Evolutionary conservation across 2,329 filamentous ascomycete genomes (phyloP).

Genomic region (Claviceps sp.): DNA sequence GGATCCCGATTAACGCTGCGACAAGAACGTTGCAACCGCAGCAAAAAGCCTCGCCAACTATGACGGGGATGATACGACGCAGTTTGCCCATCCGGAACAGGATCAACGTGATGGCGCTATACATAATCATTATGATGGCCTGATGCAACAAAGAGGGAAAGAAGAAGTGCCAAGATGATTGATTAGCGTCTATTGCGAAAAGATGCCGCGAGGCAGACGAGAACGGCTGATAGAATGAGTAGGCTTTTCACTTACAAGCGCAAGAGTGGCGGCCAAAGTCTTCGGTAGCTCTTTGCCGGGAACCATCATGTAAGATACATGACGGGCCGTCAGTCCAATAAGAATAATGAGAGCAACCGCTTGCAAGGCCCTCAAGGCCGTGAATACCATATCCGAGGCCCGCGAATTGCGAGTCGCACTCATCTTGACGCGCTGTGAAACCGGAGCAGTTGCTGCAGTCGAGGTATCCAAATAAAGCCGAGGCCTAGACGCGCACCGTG

Average conservation of each 20-base stretch:
- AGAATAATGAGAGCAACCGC: conserved; percentile 54
- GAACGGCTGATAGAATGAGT: no score
- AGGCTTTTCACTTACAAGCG: conserved; percentile 49
- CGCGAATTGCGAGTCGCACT: conserved; percentile 42
- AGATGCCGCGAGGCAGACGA: background rate
- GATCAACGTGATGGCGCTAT: conserved; percentile 67
- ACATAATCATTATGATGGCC: conserved; percentile 68
- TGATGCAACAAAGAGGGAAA: conserved; percentile 22
- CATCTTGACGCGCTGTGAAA: conserved; percentile 23
- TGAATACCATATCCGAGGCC: conserved; percentile 67
- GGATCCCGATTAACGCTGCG: conserved; percentile 64
- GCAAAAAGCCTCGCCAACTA: conserved; percentile 49
- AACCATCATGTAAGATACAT: conserved; percentile 62
- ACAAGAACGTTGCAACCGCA: conserved; percentile 69
- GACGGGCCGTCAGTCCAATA: conserved; percentile 70
- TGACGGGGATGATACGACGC: conserved; percentile 54
- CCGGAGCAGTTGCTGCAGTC: conserved; percentile 7
- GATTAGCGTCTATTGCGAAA: no score
- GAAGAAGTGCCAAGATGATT: background rate
- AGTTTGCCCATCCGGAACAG: conserved; percentile 67
- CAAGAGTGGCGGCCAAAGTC: conserved; percentile 65
- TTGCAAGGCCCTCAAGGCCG: conserved; percentile 58
- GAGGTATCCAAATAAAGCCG: conserved; percentile 28
- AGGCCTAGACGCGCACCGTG: conserved; percentile 23
- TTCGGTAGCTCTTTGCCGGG: conserved; percentile 52